A percentile compares a stretch with the other conserved stretches of the same genome.
These are phyloP conservation scores for Dactylonectria macrodidyma DNA, from an alignment of 2,329 filamentous ascomycete species.

Conservation along the genomic window DNA sequence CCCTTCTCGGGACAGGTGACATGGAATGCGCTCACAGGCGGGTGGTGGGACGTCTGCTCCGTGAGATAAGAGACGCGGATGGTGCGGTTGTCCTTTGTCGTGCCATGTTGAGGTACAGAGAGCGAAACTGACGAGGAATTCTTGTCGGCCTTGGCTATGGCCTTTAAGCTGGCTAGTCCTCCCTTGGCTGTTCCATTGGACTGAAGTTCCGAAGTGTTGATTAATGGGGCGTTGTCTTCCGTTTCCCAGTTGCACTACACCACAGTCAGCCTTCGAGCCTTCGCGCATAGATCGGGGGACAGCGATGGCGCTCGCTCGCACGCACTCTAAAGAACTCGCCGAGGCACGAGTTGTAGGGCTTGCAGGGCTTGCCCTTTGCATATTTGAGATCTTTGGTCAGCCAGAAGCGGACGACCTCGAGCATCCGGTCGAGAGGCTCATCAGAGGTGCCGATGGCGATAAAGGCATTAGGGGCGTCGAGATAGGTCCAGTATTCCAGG, in stretches of 20 bases:
- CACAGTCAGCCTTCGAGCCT: conserved; percentile 33
- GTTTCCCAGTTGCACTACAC: conserved; percentile 94
- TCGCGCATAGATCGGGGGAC: background rate
- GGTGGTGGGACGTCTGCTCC: conserved; percentile 98
- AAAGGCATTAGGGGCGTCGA: conserved; percentile 95
- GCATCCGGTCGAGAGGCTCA: conserved; percentile 92
- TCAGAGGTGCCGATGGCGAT: conserved; percentile 88
- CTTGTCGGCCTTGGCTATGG: conserved; percentile 59
- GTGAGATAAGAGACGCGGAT: conserved; percentile 94
- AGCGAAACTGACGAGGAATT: conserved; percentile 65
- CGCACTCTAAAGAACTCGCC: conserved; percentile 96
- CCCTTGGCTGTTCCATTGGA: conserved; percentile 56
- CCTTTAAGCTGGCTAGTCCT: conserved; percentile 65
- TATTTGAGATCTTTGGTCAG: conserved; percentile 99
- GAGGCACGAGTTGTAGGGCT: conserved; percentile 97
- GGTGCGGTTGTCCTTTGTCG: conserved; percentile 61
- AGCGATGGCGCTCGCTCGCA: conserved; percentile 34
- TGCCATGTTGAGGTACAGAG: conserved; percentile 65
- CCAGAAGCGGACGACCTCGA: conserved; percentile 96
- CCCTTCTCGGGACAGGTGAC: conserved; percentile 94
- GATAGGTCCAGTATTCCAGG: conserved; percentile 98
- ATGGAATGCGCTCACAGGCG: conserved; percentile 96
- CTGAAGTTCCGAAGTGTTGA: conserved; percentile 65
- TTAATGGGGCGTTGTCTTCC: conserved; percentile 80
- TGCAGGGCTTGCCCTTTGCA: conserved; percentile 97